Conservation (phyloP, 2,329 filamentous ascomycete genomes). For the Aspergillus ochraceoroseus region DNA sequence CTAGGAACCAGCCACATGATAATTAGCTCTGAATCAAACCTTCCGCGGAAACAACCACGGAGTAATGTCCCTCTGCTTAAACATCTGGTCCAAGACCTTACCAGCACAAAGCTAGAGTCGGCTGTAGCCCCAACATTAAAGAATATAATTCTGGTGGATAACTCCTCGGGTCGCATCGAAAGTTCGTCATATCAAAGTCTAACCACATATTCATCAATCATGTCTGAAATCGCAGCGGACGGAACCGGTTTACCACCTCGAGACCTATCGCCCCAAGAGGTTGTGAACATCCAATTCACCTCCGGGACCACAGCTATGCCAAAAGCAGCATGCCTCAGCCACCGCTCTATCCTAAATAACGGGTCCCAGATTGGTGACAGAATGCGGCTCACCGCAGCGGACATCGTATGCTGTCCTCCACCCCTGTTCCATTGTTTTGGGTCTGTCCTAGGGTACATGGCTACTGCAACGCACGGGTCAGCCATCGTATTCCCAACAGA, state of each 20-base stretch:
- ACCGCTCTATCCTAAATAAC: constrained; percentile 88
- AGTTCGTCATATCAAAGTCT: constrained; percentile 40
- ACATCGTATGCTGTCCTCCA: constrained; percentile 64
- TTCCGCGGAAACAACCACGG: constrained; percentile 60
- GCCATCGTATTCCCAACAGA: constrained; percentile 80
- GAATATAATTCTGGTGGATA: constrained; percentile 72
- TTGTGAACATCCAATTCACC: constrained; percentile 95
- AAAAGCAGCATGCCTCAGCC: constrained; percentile 85
- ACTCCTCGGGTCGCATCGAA: constrained; percentile 57
- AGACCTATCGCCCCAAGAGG: constrained; percentile 57
- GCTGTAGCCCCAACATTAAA: constrained; percentile 63
- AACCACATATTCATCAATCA: constrained; percentile 47
- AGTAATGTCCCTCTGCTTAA: constrained; percentile 56
- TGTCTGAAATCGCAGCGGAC: constrained; percentile 42
- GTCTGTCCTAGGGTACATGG: constrained; percentile 89
- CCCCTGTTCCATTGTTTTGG: constrained; percentile 72
- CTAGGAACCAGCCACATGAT: constrained; percentile 69
- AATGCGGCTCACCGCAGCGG: constrained; percentile 70
- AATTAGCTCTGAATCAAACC: constrained; percentile 80
- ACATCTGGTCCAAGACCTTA: constrained; percentile 50
- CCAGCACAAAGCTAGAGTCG: constrained; percentile 46
- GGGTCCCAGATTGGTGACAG: constrained; percentile 75
- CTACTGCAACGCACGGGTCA: constrained; percentile 75
- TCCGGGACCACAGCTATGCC: constrained; percentile 87
- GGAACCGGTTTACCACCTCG: constrained; percentile 44